Evolutionary conservation across 371 early-diverging fungal species (phyloP), one percentile per base, ranked within the genome.

Genomic region (Umbelopsis sp.): DNA sequence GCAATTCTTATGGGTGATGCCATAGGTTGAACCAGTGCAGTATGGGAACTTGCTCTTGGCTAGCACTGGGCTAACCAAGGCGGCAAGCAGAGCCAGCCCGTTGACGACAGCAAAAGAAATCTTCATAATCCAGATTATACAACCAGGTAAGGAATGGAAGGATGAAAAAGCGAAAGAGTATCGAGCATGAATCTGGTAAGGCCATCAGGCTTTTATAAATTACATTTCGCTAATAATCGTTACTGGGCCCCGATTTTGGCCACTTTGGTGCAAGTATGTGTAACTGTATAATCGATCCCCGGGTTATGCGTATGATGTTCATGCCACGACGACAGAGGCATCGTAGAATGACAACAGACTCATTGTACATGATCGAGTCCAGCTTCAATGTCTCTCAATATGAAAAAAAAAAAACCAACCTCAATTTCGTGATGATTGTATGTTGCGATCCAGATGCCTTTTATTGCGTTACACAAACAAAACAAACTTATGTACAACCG

Each of bases 21-120:
- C 57, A 14, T 57, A 57, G 0, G 57, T 57, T 25, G 57, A 37
- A 5, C 57, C 57, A 18, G 57, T 57, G 35, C 57, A 57, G 29
- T 57, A 57, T 4, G 57, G 57, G 35, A 57, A 57, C 57, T 57
- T 57, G 14, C 32, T 57, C 57, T 57, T 57, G 57, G 57, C 57
- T 3, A 57, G 18, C 7, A 18, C 57, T 35, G 57, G 57, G 14
- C 57, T 57, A 29, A 32, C 35, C 12, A 57, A 16, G 9, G 57
- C 57, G 7, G 35, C 12, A 57, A 57, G 35, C 3, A 35, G 22
- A 32, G 57, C 35, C 35, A 57, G 14, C 12, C 57, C 57, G 10
- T 29, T 29, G 29, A 57, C 14, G n/a, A 35, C 35, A 35, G 57
- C 12, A 25, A 35, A 18, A 35, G 57, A 18, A 18, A 57, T 12